A percentile compares a stretch with the other conserved stretches of the same genome.
phyloP scores from a whole-genome alignment of 805 yeast genomes.

The Tetrapisispora taiwanensis region DNA sequence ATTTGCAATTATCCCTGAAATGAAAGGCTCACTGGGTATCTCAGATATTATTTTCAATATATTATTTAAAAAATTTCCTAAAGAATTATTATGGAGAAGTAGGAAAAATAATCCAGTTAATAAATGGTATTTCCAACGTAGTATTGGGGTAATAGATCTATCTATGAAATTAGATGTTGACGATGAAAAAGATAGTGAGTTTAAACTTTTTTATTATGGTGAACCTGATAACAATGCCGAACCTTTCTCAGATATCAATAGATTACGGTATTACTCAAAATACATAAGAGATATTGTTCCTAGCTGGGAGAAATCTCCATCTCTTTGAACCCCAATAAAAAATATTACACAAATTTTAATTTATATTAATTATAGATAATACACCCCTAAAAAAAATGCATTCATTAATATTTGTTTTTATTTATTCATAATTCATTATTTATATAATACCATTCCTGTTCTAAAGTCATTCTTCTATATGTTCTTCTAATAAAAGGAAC shows the following conservation, averaged over 20 bases:
- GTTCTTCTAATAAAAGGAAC: constrained; percentile 23
- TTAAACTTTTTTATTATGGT: constrained; percentile 36
- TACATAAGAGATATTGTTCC: constrained; percentile 29
- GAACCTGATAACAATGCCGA: constrained; percentile 18
- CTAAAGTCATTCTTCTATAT: constrained; percentile 19
- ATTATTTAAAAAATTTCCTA: constrained; percentile 54
- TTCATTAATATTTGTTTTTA: not conserved
- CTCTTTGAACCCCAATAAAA: too few relatives aligned
- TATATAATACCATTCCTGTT: constrained; percentile 25
- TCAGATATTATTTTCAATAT: constrained; percentile 89
- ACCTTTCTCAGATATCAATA: constrained; percentile 6
- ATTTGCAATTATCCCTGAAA: constrained; percentile 73
- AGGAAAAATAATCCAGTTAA: constrained; percentile 80
- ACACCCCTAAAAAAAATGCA: too few relatives aligned
- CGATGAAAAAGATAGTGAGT: constrained; percentile 21
- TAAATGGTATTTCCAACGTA: constrained; percentile 94
- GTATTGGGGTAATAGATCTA: constrained; percentile 54
- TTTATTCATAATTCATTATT: constrained; percentile 2
- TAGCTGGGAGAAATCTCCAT: constrained; percentile 27
- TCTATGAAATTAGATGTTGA: constrained; percentile 29
- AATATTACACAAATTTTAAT: too few relatives aligned
- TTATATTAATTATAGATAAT: too few relatives aligned
- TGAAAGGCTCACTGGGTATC: constrained; percentile 87
- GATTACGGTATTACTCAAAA: constrained; percentile 19
- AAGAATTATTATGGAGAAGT: constrained; percentile 84